Conservation (phyloP, 768 basidiomycete genomes). For the Sistotremastrum suecicum region DNA sequence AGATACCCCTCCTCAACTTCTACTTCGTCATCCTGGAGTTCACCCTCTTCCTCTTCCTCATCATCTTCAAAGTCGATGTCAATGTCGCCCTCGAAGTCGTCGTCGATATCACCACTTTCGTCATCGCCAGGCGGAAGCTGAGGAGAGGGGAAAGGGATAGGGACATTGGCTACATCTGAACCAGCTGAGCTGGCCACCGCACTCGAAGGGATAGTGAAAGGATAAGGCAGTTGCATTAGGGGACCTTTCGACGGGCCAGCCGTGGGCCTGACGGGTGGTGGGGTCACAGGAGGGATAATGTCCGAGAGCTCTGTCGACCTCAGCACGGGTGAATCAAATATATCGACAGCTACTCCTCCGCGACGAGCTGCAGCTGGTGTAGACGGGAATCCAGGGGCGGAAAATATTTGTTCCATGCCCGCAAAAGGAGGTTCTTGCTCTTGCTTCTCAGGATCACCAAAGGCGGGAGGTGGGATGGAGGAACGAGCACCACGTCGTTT, state of each 20-base stretch:
- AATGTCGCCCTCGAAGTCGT: conserved; percentile 16
- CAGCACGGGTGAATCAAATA: conserved; percentile 42
- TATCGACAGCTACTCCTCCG: conserved; percentile 43
- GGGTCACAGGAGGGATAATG: conserved; percentile 23
- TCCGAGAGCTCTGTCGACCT: conserved; percentile 20
- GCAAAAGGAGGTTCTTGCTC: conserved; percentile 22
- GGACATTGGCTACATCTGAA: conserved; percentile 22
- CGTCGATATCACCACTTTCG: conserved; percentile 18
- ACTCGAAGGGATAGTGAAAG: conserved; percentile 48
- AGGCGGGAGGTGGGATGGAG: conserved; percentile 6
- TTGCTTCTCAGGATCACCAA: conserved; percentile 11
- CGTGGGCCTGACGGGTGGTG: conserved; percentile 19
- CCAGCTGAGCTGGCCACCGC: conserved; percentile 32
- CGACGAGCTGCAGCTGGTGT: conserved; percentile 41
- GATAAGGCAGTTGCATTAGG: conserved; percentile 48
- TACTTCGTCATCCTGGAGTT: conserved; percentile 25
- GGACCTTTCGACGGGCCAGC: conserved; percentile 33
- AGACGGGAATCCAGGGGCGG: conserved; percentile 35
- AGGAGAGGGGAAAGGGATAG: conserved; percentile 60
- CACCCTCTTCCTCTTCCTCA: conserved; percentile 19
- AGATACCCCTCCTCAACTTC: conserved; percentile 31
- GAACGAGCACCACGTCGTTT: conserved; percentile 17
- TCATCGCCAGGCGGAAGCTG: conserved; percentile 19
- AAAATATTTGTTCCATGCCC: conserved; percentile 47
- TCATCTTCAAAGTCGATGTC: conserved; percentile 15